phyloP scores from a whole-genome alignment of 208 protist genomes.

The Trypanosoma brucei region DNA sequence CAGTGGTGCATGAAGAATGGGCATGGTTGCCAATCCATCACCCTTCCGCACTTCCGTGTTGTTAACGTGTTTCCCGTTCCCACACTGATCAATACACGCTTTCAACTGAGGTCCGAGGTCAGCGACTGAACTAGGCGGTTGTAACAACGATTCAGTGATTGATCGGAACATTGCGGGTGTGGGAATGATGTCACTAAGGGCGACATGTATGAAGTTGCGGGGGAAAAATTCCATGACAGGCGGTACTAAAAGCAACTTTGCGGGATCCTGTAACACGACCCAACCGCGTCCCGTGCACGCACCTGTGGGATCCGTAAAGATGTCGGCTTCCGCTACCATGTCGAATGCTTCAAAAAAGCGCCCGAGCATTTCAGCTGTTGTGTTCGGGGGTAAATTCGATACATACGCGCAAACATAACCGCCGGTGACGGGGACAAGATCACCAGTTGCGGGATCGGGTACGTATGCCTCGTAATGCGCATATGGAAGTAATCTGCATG shows the following conservation, averaged over 20 bases:
- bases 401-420: constrained; percentile 65
- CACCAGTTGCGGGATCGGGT: constrained; percentile 34
- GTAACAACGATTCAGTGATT: not conserved
- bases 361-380: constrained; percentile 69
- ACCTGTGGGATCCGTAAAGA: constrained; percentile 36
- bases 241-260: constrained; percentile 48
- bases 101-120: not conserved
- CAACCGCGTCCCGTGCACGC: constrained; percentile 67
- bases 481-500: constrained; percentile 55
- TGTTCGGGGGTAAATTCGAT: constrained; percentile 52
- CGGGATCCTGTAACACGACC: constrained; percentile 60
- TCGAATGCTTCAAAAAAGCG: constrained; percentile 73
- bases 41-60: constrained; percentile 1
- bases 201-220: constrained; percentile 53
- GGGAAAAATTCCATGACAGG: constrained; percentile 64
- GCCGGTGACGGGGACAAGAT: constrained; percentile 14
- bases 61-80: constrained; percentile 6
- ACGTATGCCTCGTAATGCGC: constrained; percentile 65
- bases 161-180: constrained; percentile 20
- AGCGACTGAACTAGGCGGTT: not conserved
- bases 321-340: constrained; percentile 61
- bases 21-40: not conserved
- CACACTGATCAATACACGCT: not conserved
- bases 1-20: constrained; percentile 4
- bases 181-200: constrained; percentile 57